Percentiles rank a stretch among this genome's conserved stretches.
Conservation (phyloP, 2,329 filamentous ascomycete genomes). For the Cladosporium colombiae region DNA sequence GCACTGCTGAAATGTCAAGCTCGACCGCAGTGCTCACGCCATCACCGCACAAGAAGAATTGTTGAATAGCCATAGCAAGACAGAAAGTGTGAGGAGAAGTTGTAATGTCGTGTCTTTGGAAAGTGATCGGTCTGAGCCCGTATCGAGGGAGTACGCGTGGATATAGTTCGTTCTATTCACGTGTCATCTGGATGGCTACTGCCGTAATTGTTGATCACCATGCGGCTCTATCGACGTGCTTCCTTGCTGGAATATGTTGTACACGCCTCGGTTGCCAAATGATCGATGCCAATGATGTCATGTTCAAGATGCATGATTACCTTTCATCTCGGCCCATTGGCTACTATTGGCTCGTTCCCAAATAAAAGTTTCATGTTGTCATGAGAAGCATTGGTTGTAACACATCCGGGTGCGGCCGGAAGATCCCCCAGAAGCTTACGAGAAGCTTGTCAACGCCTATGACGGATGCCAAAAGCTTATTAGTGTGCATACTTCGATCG, state of each 20-base stretch:
- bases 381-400: not conserved
- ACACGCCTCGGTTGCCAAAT: not conserved
- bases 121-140: not conserved
- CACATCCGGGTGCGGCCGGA: not conserved
- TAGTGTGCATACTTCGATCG: not conserved
- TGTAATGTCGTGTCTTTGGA: not conserved
- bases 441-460: not conserved
- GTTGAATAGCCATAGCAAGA: not conserved
- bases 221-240: not conserved
- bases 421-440: not conserved
- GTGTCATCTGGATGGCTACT: not conserved
- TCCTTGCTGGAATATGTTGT: not conserved
- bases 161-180: not conserved
- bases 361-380: not conserved
- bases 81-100: not conserved
- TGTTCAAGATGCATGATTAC: not conserved
- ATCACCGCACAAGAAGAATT: slow-evolving; percentile 1
- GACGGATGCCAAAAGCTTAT: not conserved
- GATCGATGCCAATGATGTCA: not conserved
- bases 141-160: not conserved
- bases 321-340: not conserved
- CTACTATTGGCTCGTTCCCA: not conserved
- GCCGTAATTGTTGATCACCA: not conserved
- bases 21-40: not conserved
- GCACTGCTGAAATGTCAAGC: not conserved